These are phyloP conservation scores for Fusarium sp. DNA, from an alignment of 2,329 filamentous ascomycete genomes.

Conservation along the genomic window DNA sequence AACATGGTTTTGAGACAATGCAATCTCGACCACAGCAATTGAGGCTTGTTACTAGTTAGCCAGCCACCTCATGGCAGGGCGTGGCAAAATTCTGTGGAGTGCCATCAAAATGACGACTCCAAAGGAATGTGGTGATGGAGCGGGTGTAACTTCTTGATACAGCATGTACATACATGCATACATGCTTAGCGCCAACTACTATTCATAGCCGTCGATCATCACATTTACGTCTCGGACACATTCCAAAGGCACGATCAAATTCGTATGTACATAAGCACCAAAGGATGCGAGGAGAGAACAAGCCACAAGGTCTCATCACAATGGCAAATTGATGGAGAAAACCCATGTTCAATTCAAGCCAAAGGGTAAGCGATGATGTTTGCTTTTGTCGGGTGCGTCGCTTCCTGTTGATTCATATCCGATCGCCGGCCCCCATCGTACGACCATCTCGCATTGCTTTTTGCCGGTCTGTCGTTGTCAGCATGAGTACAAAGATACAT, in stretches of 20 bases:
- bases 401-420: slow-evolving; percentile 17
- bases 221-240: slow-evolving; percentile 5
- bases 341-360: slow-evolving; percentile 11
- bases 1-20: slow-evolving; percentile 37
- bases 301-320: slow-evolving; percentile 27
- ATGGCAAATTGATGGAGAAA: slow-evolving; percentile 7
- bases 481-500: slow-evolving; percentile 7
- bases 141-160: slow-evolving; percentile 25
- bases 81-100: slow-evolving; percentile 19
- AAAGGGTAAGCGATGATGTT: slow-evolving; percentile 14
- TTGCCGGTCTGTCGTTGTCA: slow-evolving; percentile 10
- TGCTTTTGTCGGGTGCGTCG: slow-evolving; percentile 19
- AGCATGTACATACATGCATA: background rate
- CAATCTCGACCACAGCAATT: slow-evolving; percentile 17
- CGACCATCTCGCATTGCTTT: slow-evolving; percentile 35
- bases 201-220: slow-evolving; percentile 37
- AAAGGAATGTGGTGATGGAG: slow-evolving; percentile 32
- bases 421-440: slow-evolving; percentile 24
- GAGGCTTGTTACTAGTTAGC: background rate
- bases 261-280: slow-evolving; percentile 4
- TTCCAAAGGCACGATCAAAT: slow-evolving; percentile 5
- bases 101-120: slow-evolving; percentile 4
- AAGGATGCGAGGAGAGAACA: slow-evolving; percentile 22
- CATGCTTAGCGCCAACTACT: slow-evolving; percentile 30
- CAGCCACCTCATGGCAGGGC: slow-evolving; percentile 39